Evolutionary conservation across 1,284 basidiomycete species (phyloP).

Genomic region (Tilletia caries): DNA sequence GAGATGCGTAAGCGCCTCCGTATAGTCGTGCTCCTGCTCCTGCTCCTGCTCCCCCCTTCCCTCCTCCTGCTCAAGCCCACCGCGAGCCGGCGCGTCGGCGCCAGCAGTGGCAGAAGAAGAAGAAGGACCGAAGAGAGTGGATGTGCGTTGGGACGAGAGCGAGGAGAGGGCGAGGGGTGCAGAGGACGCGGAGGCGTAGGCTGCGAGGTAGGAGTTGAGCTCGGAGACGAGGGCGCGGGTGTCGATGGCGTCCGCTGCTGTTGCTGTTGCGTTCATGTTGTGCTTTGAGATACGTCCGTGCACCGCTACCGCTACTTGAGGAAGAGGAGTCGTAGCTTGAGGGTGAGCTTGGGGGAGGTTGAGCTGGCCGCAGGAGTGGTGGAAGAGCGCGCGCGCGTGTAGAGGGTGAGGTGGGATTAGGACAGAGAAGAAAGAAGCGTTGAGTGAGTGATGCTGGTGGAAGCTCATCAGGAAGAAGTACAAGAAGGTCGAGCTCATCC

Average conservation of each 20-base stretch:
- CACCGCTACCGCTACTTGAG: no score
- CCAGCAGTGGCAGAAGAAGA: no score
- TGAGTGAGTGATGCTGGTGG: no score
- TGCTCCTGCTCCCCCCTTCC: not conserved
- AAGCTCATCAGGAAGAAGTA: no score
- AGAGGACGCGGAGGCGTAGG: not conserved
- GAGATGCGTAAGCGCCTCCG: not conserved
- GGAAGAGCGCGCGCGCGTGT: no score
- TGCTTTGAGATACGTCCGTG: not conserved
- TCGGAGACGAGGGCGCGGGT: conserved; percentile 11
- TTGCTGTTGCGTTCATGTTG: no score
- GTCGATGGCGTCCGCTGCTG: not conserved
- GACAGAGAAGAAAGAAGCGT: no score
- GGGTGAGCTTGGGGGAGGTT: no score
- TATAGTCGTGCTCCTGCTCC: not conserved
- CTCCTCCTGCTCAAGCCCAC: not conserved
- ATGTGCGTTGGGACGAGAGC: not conserved
- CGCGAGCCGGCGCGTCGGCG: not conserved
- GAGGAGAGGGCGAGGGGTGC: not conserved
- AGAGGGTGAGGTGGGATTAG: no score
- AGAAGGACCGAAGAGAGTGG: not conserved
- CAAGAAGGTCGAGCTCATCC: no score
- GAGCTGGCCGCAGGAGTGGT: no score
- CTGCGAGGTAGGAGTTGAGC: conserved; percentile 12
- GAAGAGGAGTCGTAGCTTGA: no score